phyloP scores from a whole-genome alignment of 2,329 filamentous ascomycete genomes.

The Esteya vermicola region DNA sequence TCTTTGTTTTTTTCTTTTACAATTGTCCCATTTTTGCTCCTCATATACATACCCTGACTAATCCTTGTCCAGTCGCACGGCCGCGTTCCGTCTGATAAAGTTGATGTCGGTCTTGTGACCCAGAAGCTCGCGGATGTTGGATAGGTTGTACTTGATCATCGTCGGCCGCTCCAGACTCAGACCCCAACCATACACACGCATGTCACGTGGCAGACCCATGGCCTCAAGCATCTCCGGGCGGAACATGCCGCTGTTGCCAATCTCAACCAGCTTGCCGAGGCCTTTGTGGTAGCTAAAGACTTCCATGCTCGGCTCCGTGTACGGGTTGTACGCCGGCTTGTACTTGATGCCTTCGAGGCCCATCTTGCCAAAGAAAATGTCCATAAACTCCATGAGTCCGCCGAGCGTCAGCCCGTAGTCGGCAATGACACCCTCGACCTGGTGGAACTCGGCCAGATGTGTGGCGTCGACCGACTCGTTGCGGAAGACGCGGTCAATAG shows the following conservation, averaged over 20 bases:
- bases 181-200: constrained; percentile 91
- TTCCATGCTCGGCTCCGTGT: constrained; percentile 95
- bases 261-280: constrained; percentile 83
- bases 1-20: not conserved
- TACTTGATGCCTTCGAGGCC: constrained; percentile 74
- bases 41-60: too few relatives aligned
- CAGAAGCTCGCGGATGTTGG: constrained; percentile 81
- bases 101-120: constrained; percentile 91
- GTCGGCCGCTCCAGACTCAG: constrained; percentile 85
- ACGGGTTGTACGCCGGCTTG: constrained; percentile 90
- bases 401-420: constrained; percentile 89
- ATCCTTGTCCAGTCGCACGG: constrained; percentile 77
- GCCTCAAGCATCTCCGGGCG: constrained; percentile 91
- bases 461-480: constrained; percentile 97
- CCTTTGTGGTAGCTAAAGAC: constrained; percentile 93
- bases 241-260: constrained; percentile 98
- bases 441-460: constrained; percentile 95
- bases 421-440: constrained; percentile 95
- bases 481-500: constrained; percentile 93
- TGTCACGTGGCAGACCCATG: constrained; percentile 74
- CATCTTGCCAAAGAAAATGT: constrained; percentile 74
- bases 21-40: constrained; percentile 5
- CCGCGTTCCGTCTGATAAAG: constrained; percentile 85
- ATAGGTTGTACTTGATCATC: constrained; percentile 90
- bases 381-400: constrained; percentile 59